Percentiles rank a stretch among this genome's conserved stretches.
These are phyloP conservation scores for Ascochyta clinopodiicola DNA, from an alignment of 2,329 filamentous ascomycete species.

Conservation along the genomic window DNA sequence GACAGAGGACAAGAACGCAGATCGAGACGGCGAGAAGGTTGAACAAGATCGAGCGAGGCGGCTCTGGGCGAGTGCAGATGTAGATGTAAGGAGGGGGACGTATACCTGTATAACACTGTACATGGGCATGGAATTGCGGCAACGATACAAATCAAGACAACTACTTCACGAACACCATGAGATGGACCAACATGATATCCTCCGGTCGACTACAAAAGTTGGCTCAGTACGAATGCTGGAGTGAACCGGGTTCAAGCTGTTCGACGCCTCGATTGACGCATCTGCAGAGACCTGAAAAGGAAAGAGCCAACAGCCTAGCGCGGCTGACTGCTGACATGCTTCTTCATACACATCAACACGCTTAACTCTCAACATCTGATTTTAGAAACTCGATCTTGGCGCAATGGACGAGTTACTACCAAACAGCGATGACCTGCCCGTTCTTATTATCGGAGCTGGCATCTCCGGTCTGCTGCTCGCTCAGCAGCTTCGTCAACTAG, in stretches of 20 bases:
- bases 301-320: conserved; percentile 6
- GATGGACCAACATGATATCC: background rate
- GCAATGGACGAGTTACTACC: background rate
- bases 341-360: background rate
- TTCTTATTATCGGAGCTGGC: conserved; percentile 35
- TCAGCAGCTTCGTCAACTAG: conserved; percentile 25
- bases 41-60: conserved; percentile 64
- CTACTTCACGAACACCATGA: background rate
- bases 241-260: too few relatives aligned
- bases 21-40: conserved; percentile 65
- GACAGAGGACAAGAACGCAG: conserved; percentile 85
- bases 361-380: background rate
- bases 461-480: conserved; percentile 31
- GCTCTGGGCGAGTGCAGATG: conserved; percentile 40
- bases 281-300: conserved; percentile 1
- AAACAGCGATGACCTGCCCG: conserved; percentile 2
- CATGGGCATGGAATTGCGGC: conserved; percentile 21
- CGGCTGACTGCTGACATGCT: conserved; percentile 7
- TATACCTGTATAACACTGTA: conserved; percentile 40
- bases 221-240: background rate
- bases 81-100: conserved; percentile 32
- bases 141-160: conserved; percentile 5
- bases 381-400: background rate
- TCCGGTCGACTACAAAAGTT: background rate
- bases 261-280: background rate